phyloP scores from a whole-genome alignment of 2,329 filamentous ascomycete species.

The Fusarium hostae region DNA sequence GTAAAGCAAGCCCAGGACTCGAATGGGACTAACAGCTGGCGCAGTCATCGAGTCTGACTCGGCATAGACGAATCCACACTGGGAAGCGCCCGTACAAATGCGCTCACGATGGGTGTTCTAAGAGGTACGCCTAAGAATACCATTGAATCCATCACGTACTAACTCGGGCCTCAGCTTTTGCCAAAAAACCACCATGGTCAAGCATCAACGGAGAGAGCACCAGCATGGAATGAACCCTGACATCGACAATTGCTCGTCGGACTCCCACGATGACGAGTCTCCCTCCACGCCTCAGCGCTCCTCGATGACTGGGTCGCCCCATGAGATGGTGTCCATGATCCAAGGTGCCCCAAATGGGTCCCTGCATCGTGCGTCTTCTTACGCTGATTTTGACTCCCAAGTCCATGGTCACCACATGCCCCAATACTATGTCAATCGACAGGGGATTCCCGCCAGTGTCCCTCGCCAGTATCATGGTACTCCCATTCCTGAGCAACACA shows the following conservation, averaged over 20 bases:
- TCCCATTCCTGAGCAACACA: slow-evolving; percentile 56
- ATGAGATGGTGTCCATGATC: slow-evolving; percentile 54
- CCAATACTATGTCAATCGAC: slow-evolving; percentile 57
- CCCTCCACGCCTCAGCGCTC: slow-evolving; percentile 67
- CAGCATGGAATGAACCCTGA: slow-evolving; percentile 68
- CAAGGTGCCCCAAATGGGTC: slow-evolving; percentile 50
- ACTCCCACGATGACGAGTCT: slow-evolving; percentile 67
- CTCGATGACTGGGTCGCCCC: slow-evolving; percentile 63
- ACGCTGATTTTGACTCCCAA: slow-evolving; percentile 64
- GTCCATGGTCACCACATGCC: slow-evolving; percentile 53
- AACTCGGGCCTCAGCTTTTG: slow-evolving; percentile 65
- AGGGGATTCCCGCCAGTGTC: slow-evolving; percentile 57
- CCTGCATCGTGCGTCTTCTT: slow-evolving; percentile 65
- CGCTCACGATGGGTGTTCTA: slow-evolving; percentile 68
- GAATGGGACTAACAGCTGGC: slow-evolving; percentile 9
- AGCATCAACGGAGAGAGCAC: slow-evolving; percentile 71
- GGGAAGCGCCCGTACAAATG: slow-evolving; percentile 74
- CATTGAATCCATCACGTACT: slow-evolving; percentile 13
- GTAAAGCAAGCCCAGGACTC: background rate
- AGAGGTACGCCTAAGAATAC: slow-evolving; percentile 59
- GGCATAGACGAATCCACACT: slow-evolving; percentile 73
- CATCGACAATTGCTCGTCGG: slow-evolving; percentile 64
- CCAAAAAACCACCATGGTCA: slow-evolving; percentile 77
- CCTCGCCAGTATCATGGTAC: slow-evolving; percentile 57
- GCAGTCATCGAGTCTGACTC: slow-evolving; percentile 72